Conservation (phyloP, 2,329 filamentous ascomycete species). For the Metarhizium album region DNA sequence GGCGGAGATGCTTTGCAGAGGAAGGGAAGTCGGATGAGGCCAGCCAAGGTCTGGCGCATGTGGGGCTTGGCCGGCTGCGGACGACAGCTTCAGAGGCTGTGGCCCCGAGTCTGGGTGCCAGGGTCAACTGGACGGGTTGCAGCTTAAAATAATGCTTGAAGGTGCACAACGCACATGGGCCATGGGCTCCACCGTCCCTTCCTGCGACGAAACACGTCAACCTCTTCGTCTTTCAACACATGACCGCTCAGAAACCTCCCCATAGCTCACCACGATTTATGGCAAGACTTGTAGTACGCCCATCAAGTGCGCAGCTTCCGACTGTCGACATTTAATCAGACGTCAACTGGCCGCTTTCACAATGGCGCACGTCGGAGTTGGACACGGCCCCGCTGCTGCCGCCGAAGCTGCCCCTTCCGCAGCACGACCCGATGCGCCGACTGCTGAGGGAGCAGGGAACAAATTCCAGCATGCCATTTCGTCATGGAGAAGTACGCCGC, state of each 20-base stretch:
- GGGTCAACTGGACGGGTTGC: too few species aligned
- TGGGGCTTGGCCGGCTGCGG: too few species aligned
- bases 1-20: too few species aligned
- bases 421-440: conserved; percentile 17
- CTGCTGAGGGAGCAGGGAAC: conserved; percentile 52
- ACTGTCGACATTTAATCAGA: neutral
- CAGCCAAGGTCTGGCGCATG: too few species aligned
- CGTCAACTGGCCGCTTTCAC: conserved; percentile 1
- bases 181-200: neutral
- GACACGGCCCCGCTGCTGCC: conserved; percentile 17
- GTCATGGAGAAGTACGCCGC: conserved; percentile 74
- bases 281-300: neutral
- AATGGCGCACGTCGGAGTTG: conserved; percentile 24
- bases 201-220: neutral
- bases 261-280: too few species aligned
- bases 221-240: neutral
- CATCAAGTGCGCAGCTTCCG: neutral
- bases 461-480: conserved; percentile 96
- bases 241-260: too few species aligned
- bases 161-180: too few species aligned
- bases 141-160: too few species aligned
- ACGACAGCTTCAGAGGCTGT: too few species aligned
- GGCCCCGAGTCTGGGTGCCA: too few species aligned
- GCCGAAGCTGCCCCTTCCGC: conserved; percentile 12
- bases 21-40: too few species aligned